Conservation (phyloP, 192 early-diverging fungal genomes). For the Linnemannia elongata region DNA sequence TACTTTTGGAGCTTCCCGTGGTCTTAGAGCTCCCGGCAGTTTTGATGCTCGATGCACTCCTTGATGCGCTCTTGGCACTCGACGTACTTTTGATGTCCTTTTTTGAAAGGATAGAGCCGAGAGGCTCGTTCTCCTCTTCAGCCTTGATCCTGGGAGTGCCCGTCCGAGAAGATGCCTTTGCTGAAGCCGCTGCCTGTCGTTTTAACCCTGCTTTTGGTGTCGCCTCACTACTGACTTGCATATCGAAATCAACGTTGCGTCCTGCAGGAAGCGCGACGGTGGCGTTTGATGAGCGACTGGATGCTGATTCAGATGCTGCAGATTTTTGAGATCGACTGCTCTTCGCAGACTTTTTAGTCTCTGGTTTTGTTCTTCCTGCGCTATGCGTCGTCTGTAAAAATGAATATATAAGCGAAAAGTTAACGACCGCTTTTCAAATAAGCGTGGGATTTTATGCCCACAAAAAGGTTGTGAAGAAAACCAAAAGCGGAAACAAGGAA, state of each 20-base stretch:
- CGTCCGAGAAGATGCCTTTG: background rate
- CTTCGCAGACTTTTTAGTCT: background rate
- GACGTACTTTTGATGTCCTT: background rate
- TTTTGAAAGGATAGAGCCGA: background rate
- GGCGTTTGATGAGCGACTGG: background rate
- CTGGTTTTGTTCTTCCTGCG: background rate
- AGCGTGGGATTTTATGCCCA: too few species aligned
- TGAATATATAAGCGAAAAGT: background rate
- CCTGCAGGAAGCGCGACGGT: background rate
- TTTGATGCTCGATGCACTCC: background rate
- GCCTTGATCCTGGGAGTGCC: background rate
- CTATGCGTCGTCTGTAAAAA: background rate
- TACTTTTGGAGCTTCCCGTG: background rate
- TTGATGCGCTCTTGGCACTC: background rate
- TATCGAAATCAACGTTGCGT: slow-evolving; percentile 22
- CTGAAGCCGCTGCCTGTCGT: background rate
- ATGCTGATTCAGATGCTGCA: background rate
- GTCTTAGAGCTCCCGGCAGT: background rate
- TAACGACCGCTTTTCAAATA: too few species aligned
- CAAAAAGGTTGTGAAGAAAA: background rate
- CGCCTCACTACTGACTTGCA: background rate
- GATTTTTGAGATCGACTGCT: background rate
- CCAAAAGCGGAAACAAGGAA: too few species aligned
- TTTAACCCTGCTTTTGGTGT: background rate
- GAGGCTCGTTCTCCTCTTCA: background rate